Evolutionary conservation across 2,329 filamentous ascomycete genomes (phyloP).

Genomic region (Diaporthe destruens): DNA sequence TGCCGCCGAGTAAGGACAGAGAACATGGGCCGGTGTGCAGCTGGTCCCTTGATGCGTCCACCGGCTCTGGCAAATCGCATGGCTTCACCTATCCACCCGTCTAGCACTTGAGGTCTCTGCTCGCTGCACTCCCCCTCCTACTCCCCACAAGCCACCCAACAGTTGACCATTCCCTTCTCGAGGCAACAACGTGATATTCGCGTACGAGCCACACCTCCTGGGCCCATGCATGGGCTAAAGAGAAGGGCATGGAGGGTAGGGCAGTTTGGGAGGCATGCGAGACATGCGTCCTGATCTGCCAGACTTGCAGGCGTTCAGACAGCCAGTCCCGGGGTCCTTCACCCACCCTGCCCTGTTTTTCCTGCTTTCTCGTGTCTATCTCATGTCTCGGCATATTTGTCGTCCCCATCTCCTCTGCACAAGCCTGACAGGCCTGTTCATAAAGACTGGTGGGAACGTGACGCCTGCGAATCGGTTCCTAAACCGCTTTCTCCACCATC

Average conservation of each 20-base stretch:
- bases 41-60: conserved; percentile 29
- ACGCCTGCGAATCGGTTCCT: conserved; percentile 22
- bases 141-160: not conserved
- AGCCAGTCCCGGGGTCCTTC: conserved; percentile 4
- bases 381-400: not conserved
- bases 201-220: conserved; percentile 13
- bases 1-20: not conserved
- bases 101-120: not conserved
- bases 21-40: conserved; percentile 7
- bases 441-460: not conserved
- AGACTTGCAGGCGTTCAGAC: conserved; percentile 24
- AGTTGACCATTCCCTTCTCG: not conserved
- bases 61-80: conserved; percentile 13
- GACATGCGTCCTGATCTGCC: conserved; percentile 32
- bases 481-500: conserved; percentile 1
- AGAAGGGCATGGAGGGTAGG: not conserved
- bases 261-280: conserved; percentile 10
- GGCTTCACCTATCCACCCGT: not conserved
- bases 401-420: not conserved
- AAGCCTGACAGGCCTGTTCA: not conserved
- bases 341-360: conserved; percentile 1
- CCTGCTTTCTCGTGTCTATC: not conserved
- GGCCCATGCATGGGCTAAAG: conserved; percentile 4
- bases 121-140: not conserved
- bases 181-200: conserved; percentile 18